Base-by-base conservation (phyloP, 208 protist genomes). In the Crithidia mellificae region DNA sequence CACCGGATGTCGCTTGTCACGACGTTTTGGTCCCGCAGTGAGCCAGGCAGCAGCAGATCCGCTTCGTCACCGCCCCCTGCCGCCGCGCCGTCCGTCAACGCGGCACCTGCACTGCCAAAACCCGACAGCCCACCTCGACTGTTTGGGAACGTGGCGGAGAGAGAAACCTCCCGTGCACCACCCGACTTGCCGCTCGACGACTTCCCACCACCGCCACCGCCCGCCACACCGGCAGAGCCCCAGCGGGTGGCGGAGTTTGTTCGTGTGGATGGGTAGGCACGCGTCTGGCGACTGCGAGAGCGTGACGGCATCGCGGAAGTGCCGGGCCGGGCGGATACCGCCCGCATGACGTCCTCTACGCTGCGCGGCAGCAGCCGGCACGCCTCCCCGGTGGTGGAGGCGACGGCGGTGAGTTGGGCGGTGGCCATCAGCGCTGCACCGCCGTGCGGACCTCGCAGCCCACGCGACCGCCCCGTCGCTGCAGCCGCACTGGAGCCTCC, bases 1-100 rank as follows among this genome's bases (percentile, higher is more conserved):
- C 87, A 93, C 36, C 81, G 58, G 50, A 93, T 85, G 24, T 81
- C 75, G 61, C 61, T 76, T 17, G 61, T 53, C 12, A 63, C 25
- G 38, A 61, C 38, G 29, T 79, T 75, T 6, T 74, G 54, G 29
- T 74, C 53, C 25, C 72, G 72, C 55, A 68, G 11, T 15, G 43
- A 27, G 20, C 39, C 51, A 19, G 67, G 63, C 39, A 71, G 53
- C 20, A 66, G 32, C 41, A 52, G 30, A 43, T 49, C 27, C 15
- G 34, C 29, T 12, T 64, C 67, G 19, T 59, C 52, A 17, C 38
- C 41, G 4, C 34, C 66, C 36, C 50, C 44, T 5, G 12, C 57
- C 14, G 38, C 56, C 1, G 30, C 51, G 20, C n/a, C n/a, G n/a
- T n/a, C n/a, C n/a, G 39, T 36, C 44, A 57, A 22, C 11, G 6